Evolutionary conservation across 1,139 yeast genomes (phyloP).

Genomic region (Yamadazyma sp.): DNA sequence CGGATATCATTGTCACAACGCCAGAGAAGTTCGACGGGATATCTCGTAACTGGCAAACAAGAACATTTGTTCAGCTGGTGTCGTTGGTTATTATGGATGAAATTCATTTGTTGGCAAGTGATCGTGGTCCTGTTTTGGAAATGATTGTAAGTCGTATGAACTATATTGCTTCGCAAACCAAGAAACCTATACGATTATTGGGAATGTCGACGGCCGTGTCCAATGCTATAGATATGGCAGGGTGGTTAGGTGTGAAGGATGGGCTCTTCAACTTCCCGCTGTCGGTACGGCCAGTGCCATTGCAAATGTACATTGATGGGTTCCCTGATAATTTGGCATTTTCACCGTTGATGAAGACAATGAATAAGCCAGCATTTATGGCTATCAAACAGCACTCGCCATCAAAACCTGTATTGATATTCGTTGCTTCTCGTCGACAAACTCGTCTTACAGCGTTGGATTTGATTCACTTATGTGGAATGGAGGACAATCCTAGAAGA

Average conservation of each 20-base stretch:
- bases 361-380: constrained; percentile 97
- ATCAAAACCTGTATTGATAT: constrained; percentile 84
- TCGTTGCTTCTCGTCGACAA: constrained; percentile 96
- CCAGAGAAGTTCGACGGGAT: constrained; percentile 99
- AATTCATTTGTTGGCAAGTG: constrained; percentile 94
- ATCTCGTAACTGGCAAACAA: constrained; percentile 96
- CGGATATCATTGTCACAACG: constrained; percentile 92
- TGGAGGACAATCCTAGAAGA: constrained; percentile 89
- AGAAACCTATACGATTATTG: constrained; percentile 71
- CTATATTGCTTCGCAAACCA: constrained; percentile 76
- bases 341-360: constrained; percentile 93
- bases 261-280: constrained; percentile 93
- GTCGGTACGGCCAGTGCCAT: constrained; percentile 95
- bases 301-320: constrained; percentile 97
- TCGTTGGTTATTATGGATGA: constrained; percentile 97
- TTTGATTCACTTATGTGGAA: constrained; percentile 88
- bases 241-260: constrained; percentile 90
- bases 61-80: constrained; percentile 88
- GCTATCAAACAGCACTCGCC: constrained; percentile 97
- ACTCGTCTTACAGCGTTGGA: constrained; percentile 94
- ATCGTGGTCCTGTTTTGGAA: constrained; percentile 96
- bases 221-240: constrained; percentile 96
- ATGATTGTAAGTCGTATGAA: constrained; percentile 99
- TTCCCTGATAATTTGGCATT: constrained; percentile 93
- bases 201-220: constrained; percentile 99